phyloP scores from a whole-genome alignment of 768 basidiomycete genomes.

The Boletus rubescentipes region DNA sequence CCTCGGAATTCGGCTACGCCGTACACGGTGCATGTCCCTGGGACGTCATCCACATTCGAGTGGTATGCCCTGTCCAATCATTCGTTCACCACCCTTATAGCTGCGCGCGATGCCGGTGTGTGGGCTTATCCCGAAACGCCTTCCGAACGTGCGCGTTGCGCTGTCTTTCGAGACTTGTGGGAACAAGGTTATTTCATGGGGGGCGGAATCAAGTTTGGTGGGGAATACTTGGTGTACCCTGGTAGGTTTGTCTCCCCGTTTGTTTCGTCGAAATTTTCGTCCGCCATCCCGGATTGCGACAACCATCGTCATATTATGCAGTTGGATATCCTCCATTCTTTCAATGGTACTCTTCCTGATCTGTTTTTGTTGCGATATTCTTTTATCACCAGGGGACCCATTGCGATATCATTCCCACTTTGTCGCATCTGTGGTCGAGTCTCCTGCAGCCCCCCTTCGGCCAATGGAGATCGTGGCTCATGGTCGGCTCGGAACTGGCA shows the following conservation, averaged over 20 bases:
- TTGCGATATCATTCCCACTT: slow-evolving; percentile 97
- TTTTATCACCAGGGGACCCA: slow-evolving; percentile 68
- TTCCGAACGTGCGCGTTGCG: slow-evolving; percentile 71
- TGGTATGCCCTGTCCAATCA: slow-evolving; percentile 61
- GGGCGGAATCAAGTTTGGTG: slow-evolving; percentile 90
- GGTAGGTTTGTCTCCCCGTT: slow-evolving; percentile 47
- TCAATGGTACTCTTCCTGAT: not conserved
- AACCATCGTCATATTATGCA: not conserved
- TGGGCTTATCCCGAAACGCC: slow-evolving; percentile 74
- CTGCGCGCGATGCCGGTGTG: slow-evolving; percentile 64
- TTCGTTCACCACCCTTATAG: slow-evolving; percentile 54
- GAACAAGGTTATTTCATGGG: slow-evolving; percentile 86
- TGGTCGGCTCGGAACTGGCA: slow-evolving; percentile 92
- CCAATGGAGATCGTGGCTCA: slow-evolving; percentile 97
- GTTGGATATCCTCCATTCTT: not conserved
- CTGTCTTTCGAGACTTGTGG: slow-evolving; percentile 79
- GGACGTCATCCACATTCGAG: slow-evolving; percentile 55
- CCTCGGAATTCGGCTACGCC: slow-evolving; percentile 15
- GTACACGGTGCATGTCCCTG: slow-evolving; percentile 66
- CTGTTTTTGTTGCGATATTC: not conserved
- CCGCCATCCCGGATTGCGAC: not conserved
- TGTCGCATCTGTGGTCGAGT: slow-evolving; percentile 75
- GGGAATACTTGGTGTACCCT: slow-evolving; percentile 95
- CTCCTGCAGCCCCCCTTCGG: slow-evolving; percentile 54
- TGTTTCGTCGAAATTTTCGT: not conserved